These are phyloP conservation scores for Globisporangium spinosum DNA, from an alignment of 352 stramenopile species.

Conservation along the genomic window DNA sequence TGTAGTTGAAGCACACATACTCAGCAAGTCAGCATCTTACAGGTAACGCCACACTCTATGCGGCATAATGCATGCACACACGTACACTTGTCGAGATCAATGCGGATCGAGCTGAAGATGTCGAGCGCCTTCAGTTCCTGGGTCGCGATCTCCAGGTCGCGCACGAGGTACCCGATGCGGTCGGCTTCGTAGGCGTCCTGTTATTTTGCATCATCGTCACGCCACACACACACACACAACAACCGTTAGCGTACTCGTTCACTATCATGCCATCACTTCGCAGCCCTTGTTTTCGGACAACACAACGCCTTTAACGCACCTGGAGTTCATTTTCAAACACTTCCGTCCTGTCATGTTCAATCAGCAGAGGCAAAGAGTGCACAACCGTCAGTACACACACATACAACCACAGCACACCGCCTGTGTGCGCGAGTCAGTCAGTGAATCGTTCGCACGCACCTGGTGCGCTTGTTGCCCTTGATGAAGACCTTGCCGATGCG, in stretches of 20 bases:
- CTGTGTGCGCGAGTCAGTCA: neutral
- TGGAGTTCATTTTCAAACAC: slow-evolving; percentile 88
- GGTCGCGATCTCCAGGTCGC: slow-evolving; percentile 53
- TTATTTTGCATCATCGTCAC: neutral
- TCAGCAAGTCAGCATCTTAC: neutral
- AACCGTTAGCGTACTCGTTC: neutral
- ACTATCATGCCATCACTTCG: too few relatives aligned
- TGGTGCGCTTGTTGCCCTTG: slow-evolving; percentile 85
- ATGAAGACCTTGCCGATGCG: slow-evolving; percentile 85
- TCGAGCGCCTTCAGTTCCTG: slow-evolving; percentile 70
- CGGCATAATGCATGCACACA: neutral
- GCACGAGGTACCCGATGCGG: slow-evolving; percentile 62
- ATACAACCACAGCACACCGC: neutral
- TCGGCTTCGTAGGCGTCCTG: slow-evolving; percentile 62
- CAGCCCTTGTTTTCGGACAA: neutral
- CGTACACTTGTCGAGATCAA: slow-evolving; percentile 74
- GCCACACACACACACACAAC: neutral
- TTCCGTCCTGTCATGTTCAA: slow-evolving; percentile 38
- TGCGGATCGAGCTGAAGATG: slow-evolving; percentile 83
- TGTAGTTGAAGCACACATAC: slow-evolving; percentile 15
- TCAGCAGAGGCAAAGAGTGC: neutral
- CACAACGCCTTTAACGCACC: slow-evolving; percentile 21
- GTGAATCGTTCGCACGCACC: slow-evolving; percentile 31
- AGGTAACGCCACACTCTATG: too few relatives aligned
- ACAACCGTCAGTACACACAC: neutral